Conservation (phyloP, 495 filamentous ascomycete species). For the Usnea hakonensis region DNA sequence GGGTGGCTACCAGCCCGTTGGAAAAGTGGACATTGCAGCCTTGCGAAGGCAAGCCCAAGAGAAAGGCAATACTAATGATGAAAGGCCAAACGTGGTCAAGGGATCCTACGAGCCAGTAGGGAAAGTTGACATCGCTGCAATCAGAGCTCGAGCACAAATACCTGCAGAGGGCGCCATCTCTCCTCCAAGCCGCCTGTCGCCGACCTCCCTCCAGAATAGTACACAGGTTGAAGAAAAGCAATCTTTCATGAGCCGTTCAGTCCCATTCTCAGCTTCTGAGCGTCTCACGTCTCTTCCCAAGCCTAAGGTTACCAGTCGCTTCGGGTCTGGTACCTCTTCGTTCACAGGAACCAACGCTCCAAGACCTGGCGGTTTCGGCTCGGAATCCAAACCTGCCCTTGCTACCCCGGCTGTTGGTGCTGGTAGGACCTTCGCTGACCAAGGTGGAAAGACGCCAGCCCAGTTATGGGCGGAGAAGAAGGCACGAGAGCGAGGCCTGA, state of each 20-base stretch:
- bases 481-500: constrained; percentile 60
- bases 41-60: constrained; percentile 72
- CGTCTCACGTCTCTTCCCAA: constrained; percentile 84
- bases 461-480: constrained; percentile 98
- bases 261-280: constrained; percentile 61
- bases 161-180: constrained; percentile 39
- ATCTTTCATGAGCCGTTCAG: constrained; percentile 58
- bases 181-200: constrained; percentile 25
- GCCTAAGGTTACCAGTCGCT: constrained; percentile 86
- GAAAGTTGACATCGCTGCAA: constrained; percentile 91
- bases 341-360: constrained; percentile 87
- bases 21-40: constrained; percentile 91
- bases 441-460: constrained; percentile 92
- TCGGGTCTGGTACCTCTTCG: constrained; percentile 54
- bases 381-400: constrained; percentile 43
- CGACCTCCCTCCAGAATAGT: constrained; percentile 29
- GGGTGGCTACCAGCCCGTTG: constrained; percentile 91
- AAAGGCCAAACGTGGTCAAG: constrained; percentile 75
- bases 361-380: constrained; percentile 58
- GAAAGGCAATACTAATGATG: constrained; percentile 50
- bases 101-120: constrained; percentile 88
- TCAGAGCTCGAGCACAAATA: constrained; percentile 70
- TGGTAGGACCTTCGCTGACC: constrained; percentile 85
- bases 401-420: constrained; percentile 60
- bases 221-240: constrained; percentile 40